Conservation (phyloP, 2,329 filamentous ascomycete genomes). For the Xylariomycetidae sp. region DNA sequence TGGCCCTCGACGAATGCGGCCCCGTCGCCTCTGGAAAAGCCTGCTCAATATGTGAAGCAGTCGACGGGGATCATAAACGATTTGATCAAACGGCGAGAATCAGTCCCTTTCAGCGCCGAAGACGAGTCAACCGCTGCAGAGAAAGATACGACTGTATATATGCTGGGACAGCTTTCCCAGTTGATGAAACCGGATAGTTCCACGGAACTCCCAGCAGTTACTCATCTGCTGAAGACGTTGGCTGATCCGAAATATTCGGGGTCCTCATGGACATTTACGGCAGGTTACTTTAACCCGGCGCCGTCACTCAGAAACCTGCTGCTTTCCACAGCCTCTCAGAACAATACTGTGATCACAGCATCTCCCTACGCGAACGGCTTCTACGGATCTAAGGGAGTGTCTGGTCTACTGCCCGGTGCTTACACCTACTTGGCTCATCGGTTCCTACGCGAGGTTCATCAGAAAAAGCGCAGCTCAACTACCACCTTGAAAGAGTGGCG, state of each 20-base stretch:
- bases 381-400: conserved; percentile 80
- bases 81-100: too few species aligned
- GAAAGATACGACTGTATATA: conserved; percentile 70
- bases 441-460: conserved; percentile 61
- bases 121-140: conserved; percentile 16
- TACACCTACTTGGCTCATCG: conserved; percentile 83
- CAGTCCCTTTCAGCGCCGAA: conserved; percentile 37
- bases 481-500: conserved; percentile 85
- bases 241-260: conserved; percentile 55
- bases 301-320: conserved; percentile 75
- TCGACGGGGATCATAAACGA: conserved; percentile 62
- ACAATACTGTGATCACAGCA: conserved; percentile 83
- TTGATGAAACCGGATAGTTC: conserved; percentile 73
- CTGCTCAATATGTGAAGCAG: conserved; percentile 60
- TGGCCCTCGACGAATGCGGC: conserved; percentile 75
- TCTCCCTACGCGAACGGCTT: conserved; percentile 94
- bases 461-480: conserved; percentile 40
- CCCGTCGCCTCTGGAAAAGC: conserved; percentile 66
- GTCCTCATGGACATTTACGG: conserved; percentile 91
- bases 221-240: conserved; percentile 64
- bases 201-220: conserved; percentile 81
- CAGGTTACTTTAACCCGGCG: conserved; percentile 97
- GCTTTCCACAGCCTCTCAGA: conserved; percentile 61
- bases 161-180: conserved; percentile 82
- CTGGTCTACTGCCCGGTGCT: conserved; percentile 82